phyloP scores from a whole-genome alignment of 1,139 yeast species.

The Candida sp. region DNA sequence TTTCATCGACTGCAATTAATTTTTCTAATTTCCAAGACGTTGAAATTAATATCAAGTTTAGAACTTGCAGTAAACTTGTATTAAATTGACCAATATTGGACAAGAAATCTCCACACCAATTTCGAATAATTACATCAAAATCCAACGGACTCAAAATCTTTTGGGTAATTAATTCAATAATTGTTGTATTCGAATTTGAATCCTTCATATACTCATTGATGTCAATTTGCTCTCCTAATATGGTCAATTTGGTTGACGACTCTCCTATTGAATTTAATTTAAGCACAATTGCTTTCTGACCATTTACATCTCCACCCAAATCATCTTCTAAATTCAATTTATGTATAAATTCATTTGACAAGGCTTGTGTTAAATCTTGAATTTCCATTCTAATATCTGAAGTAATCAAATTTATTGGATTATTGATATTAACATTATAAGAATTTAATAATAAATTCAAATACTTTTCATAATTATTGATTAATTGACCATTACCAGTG shows the following conservation, averaged over 20 bases:
- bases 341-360: constrained; percentile 7
- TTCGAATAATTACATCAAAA: constrained; percentile 12
- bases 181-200: constrained; percentile 4
- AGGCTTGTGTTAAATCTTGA: constrained; percentile 22
- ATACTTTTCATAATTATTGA: constrained; percentile 10
- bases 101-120: constrained; percentile 21
- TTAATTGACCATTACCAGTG: constrained; percentile 13
- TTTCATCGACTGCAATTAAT: constrained; percentile 12
- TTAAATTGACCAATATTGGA: constrained; percentile 12
- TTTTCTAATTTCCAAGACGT: constrained; percentile 36
- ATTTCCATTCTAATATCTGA: constrained; percentile 20
- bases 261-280: constrained; percentile 12
- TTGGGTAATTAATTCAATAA: constrained; percentile 12
- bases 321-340: constrained; percentile 6
- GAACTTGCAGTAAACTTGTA: constrained; percentile 13
- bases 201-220: constrained; percentile 4
- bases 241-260: constrained; percentile 22
- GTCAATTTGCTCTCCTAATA: constrained; percentile 21
- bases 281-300: constrained; percentile 16
- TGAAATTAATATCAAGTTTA: constrained; percentile 24
- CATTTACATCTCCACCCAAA: constrained; percentile 9
- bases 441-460: constrained; percentile 8
- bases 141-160: constrained; percentile 19
- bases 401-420: constrained; percentile 11
- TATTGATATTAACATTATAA: constrained; percentile 3